These are phyloP conservation scores for Chrysosporium keratinophilum DNA, from an alignment of 2,329 filamentous ascomycete species.

Conservation along the genomic window DNA sequence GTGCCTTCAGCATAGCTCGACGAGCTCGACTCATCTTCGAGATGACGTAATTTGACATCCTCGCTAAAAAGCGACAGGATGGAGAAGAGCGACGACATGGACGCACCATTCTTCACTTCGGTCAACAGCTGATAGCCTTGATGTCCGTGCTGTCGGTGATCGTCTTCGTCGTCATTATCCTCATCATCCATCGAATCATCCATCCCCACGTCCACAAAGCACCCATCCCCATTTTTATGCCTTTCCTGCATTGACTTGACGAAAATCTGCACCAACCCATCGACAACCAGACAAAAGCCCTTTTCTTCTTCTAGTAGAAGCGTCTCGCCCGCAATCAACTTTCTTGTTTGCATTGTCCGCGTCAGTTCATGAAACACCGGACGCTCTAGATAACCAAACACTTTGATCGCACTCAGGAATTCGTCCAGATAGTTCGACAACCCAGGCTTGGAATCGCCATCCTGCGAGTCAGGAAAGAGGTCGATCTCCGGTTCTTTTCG, in stretches of 20 bases:
- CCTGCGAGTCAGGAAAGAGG: slow-evolving; percentile 84
- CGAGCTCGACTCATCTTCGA: slow-evolving; percentile 43
- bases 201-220: slow-evolving; percentile 33
- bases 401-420: slow-evolving; percentile 96
- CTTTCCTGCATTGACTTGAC: slow-evolving; percentile 67
- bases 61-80: slow-evolving; percentile 91
- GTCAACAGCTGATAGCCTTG: slow-evolving; percentile 92
- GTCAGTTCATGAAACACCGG: slow-evolving; percentile 97
- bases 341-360: slow-evolving; percentile 93
- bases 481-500: slow-evolving; percentile 93
- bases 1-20: slow-evolving; percentile 29
- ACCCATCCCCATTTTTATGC: slow-evolving; percentile 33
- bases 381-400: slow-evolving; percentile 92
- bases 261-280: slow-evolving; percentile 93
- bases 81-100: slow-evolving; percentile 97
- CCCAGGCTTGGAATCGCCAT: slow-evolving; percentile 79
- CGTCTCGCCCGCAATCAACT: slow-evolving; percentile 91
- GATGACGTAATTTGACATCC: slow-evolving; percentile 68
- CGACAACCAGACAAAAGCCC: slow-evolving; percentile 93
- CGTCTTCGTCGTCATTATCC: slow-evolving; percentile 38
- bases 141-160: slow-evolving; percentile 49
- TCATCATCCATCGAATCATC: slow-evolving; percentile 32
- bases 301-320: slow-evolving; percentile 94
- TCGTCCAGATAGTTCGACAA: slow-evolving; percentile 95
- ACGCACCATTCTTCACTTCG: slow-evolving; percentile 93